A percentile compares a stretch with the other conserved stretches of the same genome.
Conservation (phyloP, 2,329 filamentous ascomycete species). For the Alternaria novae-zelandiae region DNA sequence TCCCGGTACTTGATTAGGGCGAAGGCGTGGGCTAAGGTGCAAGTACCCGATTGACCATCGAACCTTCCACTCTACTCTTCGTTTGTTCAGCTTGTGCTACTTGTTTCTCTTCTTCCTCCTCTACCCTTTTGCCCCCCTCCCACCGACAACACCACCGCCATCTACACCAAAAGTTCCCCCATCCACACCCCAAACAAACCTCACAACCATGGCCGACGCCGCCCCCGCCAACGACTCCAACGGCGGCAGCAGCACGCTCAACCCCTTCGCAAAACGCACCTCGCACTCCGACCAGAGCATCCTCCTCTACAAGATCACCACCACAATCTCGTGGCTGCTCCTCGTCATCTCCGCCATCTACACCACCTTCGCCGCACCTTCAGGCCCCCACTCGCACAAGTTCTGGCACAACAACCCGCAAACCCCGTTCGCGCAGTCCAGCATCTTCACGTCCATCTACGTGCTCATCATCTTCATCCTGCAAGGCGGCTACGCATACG, state of each 20-base stretch:
- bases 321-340: slow-evolving; percentile 75
- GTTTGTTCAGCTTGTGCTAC: not conserved
- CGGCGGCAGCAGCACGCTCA: slow-evolving; percentile 63
- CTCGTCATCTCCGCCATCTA: slow-evolving; percentile 75
- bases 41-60: not conserved
- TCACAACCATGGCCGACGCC: slow-evolving; percentile 16
- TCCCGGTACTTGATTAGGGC: not conserved
- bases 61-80: not conserved
- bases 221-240: not conserved
- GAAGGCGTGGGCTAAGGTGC: not conserved
- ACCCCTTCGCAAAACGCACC: slow-evolving; percentile 77
- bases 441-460: slow-evolving; percentile 70
- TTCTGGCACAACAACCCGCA: slow-evolving; percentile 79
- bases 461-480: slow-evolving; percentile 78
- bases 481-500: slow-evolving; percentile 76
- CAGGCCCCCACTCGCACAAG: slow-evolving; percentile 62
- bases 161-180: not conserved
- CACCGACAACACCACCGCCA: not conserved
- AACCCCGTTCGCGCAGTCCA: slow-evolving; percentile 79
- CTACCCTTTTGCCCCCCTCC: not conserved
- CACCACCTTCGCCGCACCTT: slow-evolving; percentile 72
- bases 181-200: not conserved
- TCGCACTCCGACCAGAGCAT: slow-evolving; percentile 67
- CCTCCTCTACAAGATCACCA: slow-evolving; percentile 76
- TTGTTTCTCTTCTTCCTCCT: not conserved